Base-by-base conservation (phyloP, 177 flowering plant species). In the Vitis hybrid region DNA sequence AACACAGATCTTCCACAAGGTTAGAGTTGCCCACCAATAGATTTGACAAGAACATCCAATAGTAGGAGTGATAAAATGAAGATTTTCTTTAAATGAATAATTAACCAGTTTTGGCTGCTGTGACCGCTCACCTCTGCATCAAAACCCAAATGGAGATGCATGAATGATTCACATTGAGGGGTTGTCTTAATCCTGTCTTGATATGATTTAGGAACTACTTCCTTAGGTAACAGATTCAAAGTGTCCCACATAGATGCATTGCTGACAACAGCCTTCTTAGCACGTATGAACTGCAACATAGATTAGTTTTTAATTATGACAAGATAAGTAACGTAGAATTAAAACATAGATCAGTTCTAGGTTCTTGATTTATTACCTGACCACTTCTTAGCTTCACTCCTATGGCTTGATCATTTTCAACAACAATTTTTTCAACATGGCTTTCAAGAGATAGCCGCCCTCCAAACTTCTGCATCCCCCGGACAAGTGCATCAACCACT, bases 191-290 rank as follows among this genome's bases (percentile, higher is more conserved):
- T 68, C 64, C 87, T 77, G 14, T 88, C 90, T 60, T 69, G 60
- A 66, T 87, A 95, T 21, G 85, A 68, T 69, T 82, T 84, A 46
- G 97, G 94, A 77, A 91, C 58, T 64, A 48, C 83, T 75, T 90
- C 93, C 64, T 73, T 65, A 7, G 98, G 97, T 74, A 95, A 67
- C 70, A 95, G 73, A 52, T 83, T 82, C 72, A 91, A 60, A 19
- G 99, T 95, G 79, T 95, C 94, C 99, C 99, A 95, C 96, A 91
- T 92, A 30, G 96, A 90, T 64, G 99, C 99, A 77, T 95, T 95
- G 88, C 99, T 95, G 51, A 92, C 94, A 50, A 95, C 94, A 65
- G 99, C 98, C 86, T 92, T 92, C 77, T 78, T 90, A 56, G 99
- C 99, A 60, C 91, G 89, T 60, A 95, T 69, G 79, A 91, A 87